Base-by-base conservation (phyloP, 257 asterid genomes). In the Jasminum sambac region DNA sequence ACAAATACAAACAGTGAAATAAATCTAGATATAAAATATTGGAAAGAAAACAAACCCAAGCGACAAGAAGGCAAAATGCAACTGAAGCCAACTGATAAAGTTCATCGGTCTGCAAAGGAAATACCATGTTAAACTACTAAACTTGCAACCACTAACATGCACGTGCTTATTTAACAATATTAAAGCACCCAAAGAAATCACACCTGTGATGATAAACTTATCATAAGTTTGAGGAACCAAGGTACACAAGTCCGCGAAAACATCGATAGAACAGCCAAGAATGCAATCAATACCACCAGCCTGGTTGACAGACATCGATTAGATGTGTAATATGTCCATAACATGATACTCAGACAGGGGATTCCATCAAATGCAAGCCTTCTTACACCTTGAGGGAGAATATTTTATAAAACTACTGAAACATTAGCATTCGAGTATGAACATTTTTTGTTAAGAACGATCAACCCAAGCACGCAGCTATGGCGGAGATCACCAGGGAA, bases 151-250 rank as follows among this genome's bases (percentile, higher is more conserved):
- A 74, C 67, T 68, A 58, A 48, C 24, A 48, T 30, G 63, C 43
- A 50, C 63, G 43, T 39, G 24, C 30, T 69, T 63, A 59, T 64
- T 68, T 52, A 44, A 36, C 19, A 39, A 55, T 16, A 30, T 36
- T 50, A 46, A 63, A 50, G 43, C 6, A 43, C 26, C 60, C 13
- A n/a, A 26, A 69, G 25, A 57, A 68, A 64, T 48, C 39, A 63
- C 76, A 91, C 99, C 99, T 95, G 99, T 34, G 99, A 91, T 55
- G 99, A 95, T 82, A 95, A 83, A 84, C 98, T 91, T 83, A 89
- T 89, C 99, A 95, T 95, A 77, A 95, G 89, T 85, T 91, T 95
- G 82, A 95, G 86, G 86, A 89, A 89, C 99, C 98, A 95, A 67
- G 99, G 99, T 52, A 95, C 95, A 72, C 95, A 89, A 26, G 96